Conservation (phyloP, 805 yeast genomes). For the Candida rishiriensis region DNA sequence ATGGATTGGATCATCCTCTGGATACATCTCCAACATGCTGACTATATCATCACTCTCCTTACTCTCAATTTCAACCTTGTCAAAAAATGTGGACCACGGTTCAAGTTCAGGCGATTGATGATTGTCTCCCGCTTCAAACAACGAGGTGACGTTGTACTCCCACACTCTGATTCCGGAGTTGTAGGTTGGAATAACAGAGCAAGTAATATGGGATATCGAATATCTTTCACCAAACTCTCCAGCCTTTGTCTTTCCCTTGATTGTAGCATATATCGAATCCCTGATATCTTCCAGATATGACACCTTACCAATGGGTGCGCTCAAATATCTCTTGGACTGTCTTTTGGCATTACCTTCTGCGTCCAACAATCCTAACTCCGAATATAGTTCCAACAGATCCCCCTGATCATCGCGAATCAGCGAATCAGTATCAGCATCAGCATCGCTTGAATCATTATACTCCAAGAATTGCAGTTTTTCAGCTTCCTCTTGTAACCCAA, state of each 20-base stretch:
- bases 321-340: conserved; percentile 41
- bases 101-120: conserved; percentile 22
- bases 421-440: conserved; percentile 5
- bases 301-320: conserved; percentile 64
- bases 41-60: conserved; percentile 28
- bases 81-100: conserved; percentile 60
- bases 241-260: conserved; percentile 41
- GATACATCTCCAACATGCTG: conserved; percentile 6
- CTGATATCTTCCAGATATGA: conserved; percentile 57
- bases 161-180: conserved; percentile 80
- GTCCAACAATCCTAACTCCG: conserved; percentile 16
- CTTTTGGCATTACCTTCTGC: conserved; percentile 15
- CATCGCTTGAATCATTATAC: conserved; percentile 25
- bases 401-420: conserved; percentile 9
- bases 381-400: conserved; percentile 15
- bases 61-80: conserved; percentile 37
- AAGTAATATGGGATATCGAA: conserved; percentile 62
- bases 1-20: conserved; percentile 8
- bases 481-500: conserved; percentile 21
- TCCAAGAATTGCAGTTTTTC: conserved; percentile 1
- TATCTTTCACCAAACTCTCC: conserved; percentile 53
- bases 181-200: conserved; percentile 80
- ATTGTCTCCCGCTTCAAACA: conserved; percentile 22
- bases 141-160: conserved; percentile 73
- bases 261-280: conserved; percentile 44